Evolutionary conservation across 2,329 filamentous ascomycete species (phyloP).

Genomic region (Sporothrix pallida): DNA sequence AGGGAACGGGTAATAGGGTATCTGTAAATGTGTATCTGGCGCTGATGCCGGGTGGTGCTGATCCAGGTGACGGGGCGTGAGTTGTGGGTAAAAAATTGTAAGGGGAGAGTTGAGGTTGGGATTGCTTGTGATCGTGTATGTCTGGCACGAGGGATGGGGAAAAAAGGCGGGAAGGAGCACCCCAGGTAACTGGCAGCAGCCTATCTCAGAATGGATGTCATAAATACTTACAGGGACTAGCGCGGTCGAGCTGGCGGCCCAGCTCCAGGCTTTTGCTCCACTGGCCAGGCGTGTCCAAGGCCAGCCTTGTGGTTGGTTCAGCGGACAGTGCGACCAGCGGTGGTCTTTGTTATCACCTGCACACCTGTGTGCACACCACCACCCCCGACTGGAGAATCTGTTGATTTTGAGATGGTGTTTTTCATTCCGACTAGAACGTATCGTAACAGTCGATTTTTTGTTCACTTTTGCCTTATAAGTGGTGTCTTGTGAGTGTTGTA

Average conservation of each 20-base stretch:
- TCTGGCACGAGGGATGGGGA: slow-evolving; percentile 32
- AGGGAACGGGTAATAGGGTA: background rate
- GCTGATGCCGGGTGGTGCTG: slow-evolving; percentile 11
- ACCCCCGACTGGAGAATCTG: background rate
- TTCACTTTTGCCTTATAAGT: background rate
- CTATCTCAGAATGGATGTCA: slow-evolving; percentile 27
- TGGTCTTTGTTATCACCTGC: slow-evolving; percentile 15
- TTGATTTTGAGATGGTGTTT: background rate
- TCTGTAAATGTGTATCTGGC: background rate
- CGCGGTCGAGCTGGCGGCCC: slow-evolving; percentile 1
- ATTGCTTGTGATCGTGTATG: slow-evolving; percentile 36
- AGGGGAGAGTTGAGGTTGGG: slow-evolving; percentile 14
- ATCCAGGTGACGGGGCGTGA: background rate
- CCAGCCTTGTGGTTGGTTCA: slow-evolving; percentile 37
- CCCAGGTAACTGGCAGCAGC: slow-evolving; percentile 12
- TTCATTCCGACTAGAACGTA: background rate
- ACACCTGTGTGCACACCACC: slow-evolving; percentile 14
- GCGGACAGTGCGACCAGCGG: slow-evolving; percentile 22
- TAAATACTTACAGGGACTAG: slow-evolving; percentile 30
- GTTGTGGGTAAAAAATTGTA: slow-evolving; percentile 3
- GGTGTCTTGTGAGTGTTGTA: background rate
- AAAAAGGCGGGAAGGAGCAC: slow-evolving; percentile 26
- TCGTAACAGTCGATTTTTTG: background rate
- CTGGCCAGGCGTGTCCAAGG: slow-evolving; percentile 34
- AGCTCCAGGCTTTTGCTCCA: slow-evolving; percentile 33